Percentiles rank a stretch among this genome's conserved stretches.
These are phyloP conservation scores for Plectosphaerella sp. DNA, from an alignment of 2,329 filamentous ascomycete species.

Conservation along the genomic window DNA sequence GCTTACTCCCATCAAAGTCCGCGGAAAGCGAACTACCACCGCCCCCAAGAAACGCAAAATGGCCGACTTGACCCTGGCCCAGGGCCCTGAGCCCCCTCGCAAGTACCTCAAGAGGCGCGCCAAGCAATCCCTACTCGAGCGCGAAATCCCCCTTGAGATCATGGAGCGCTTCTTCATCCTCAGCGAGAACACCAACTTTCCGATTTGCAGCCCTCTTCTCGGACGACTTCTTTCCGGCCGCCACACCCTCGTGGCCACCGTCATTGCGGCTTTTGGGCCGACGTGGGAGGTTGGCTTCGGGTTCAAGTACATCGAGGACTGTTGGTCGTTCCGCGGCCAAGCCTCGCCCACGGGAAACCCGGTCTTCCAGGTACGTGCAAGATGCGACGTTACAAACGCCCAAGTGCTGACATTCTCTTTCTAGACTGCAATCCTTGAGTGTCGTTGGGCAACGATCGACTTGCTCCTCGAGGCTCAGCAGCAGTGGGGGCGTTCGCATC, in stretches of 20 bases:
- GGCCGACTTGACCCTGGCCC: no score
- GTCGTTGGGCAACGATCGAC: constrained; percentile 38
- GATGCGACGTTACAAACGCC: not conserved
- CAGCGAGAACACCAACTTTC: constrained; percentile 43
- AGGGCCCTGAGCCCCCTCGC: constrained; percentile 2
- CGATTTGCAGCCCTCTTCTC: constrained; percentile 37
- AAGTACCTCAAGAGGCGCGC: not conserved
- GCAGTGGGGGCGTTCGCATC: constrained; percentile 32
- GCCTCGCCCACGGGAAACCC: constrained; percentile 28
- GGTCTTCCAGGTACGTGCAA: constrained; percentile 35
- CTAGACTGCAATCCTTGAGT: constrained; percentile 38
- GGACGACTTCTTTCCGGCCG: constrained; percentile 40
- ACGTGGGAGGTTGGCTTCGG: constrained; percentile 35
- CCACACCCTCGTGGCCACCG: constrained; percentile 29
- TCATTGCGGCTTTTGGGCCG: constrained; percentile 29
- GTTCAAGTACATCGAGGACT: constrained; percentile 6
- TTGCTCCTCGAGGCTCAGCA: constrained; percentile 44
- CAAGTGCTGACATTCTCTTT: constrained; percentile 3
- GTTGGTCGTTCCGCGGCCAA: not conserved
- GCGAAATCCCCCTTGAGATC: constrained; percentile 43
- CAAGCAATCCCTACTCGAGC: constrained; percentile 20
- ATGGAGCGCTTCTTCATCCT: constrained; percentile 48
- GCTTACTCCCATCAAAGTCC: constrained; percentile 44
- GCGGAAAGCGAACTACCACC: constrained; percentile 35
- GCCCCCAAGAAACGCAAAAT: constrained; percentile 7